Percentiles rank a stretch among this genome's conserved stretches.
phyloP scores from a whole-genome alignment of 176 grass and related monocot genomes.

The Avena atlantica region DNA sequence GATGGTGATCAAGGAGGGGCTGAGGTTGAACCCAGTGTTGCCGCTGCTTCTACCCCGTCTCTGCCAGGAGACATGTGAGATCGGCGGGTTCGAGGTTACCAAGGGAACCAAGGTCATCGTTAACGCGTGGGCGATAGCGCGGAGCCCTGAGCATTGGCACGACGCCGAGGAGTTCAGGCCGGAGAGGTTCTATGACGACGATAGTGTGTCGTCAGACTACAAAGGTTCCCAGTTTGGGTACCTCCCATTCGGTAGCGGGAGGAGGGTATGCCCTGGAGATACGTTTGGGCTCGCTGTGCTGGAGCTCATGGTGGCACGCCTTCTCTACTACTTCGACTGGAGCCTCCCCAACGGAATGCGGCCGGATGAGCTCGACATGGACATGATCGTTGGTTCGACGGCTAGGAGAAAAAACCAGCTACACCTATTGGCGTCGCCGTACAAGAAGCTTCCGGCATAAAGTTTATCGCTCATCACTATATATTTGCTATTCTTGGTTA shows the following conservation, averaged over 20 bases:
- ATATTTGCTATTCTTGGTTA: too few species aligned
- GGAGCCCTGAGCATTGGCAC: background rate
- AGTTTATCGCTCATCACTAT: too few species aligned
- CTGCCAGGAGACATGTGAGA: too few species aligned
- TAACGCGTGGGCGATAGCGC: constrained; percentile 43
- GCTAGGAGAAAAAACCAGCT: background rate
- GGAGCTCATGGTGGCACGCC: too few species aligned
- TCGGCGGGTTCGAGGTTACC: too few species aligned
- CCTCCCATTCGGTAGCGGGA: constrained; percentile 37
- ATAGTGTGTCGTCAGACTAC: background rate
- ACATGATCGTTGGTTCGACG: background rate
- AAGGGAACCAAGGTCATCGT: constrained; percentile 1
- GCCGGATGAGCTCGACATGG: background rate
- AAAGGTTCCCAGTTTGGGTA: constrained; percentile 1
- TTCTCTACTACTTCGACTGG: background rate
- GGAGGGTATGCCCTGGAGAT: constrained; percentile 44
- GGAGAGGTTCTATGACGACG: background rate
- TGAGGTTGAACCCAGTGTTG: too few species aligned
- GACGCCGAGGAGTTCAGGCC: background rate
- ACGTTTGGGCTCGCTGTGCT: background rate
- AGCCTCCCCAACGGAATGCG: constrained; percentile 7
- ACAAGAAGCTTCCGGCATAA: background rate
- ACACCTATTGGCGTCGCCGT: background rate
- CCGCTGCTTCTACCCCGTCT: too few species aligned
- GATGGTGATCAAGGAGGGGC: too few species aligned